Evolutionary conservation across 371 early-diverging fungal genomes (phyloP).

Genomic region (Caulochytrium protostelioides): DNA sequence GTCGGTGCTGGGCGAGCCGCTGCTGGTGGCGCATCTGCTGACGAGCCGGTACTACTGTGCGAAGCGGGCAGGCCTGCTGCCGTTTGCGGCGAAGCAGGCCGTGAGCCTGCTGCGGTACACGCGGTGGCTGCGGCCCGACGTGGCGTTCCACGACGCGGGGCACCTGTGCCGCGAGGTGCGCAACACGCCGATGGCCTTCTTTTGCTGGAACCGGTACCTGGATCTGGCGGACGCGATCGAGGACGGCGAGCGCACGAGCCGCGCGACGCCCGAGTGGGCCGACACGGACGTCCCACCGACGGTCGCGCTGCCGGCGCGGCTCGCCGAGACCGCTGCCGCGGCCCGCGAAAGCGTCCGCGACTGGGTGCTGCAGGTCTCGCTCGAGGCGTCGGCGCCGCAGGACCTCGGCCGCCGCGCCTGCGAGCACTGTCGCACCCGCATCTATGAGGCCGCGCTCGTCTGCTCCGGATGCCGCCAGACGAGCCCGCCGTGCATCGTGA

Average conservation of each 20-base stretch:
- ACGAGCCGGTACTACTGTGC: constrained; percentile 19
- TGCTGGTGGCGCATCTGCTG: constrained; percentile 21
- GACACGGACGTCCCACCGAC: constrained; percentile 30
- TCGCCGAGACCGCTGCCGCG: too few relatives aligned
- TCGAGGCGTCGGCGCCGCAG: constrained; percentile 23
- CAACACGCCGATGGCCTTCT: constrained; percentile 39
- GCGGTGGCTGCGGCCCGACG: constrained; percentile 17
- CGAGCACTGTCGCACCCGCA: constrained; percentile 22
- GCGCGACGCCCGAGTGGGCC: constrained; percentile 22
- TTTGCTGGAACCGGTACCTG: constrained; percentile 31
- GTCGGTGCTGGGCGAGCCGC: neutral
- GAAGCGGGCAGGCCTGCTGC: constrained; percentile 16
- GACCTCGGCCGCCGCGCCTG: constrained; percentile 24
- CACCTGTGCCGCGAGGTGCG: too few relatives aligned
- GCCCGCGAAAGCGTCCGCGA: constrained; percentile 23
- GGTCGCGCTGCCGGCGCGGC: constrained; percentile 13
- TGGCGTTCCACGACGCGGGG: constrained; percentile 26
- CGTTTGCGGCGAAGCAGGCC: constrained; percentile 23
- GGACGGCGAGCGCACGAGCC: constrained; percentile 18
- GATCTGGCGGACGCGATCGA: constrained; percentile 33
- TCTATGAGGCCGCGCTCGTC: constrained; percentile 20
- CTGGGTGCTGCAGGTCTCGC: constrained; percentile 32
- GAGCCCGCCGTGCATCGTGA: constrained; percentile 24
- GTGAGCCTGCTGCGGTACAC: constrained; percentile 25
- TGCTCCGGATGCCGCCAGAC: constrained; percentile 16